Conservation (phyloP, 768 basidiomycete species). For the Termitomyces sp. region DNA sequence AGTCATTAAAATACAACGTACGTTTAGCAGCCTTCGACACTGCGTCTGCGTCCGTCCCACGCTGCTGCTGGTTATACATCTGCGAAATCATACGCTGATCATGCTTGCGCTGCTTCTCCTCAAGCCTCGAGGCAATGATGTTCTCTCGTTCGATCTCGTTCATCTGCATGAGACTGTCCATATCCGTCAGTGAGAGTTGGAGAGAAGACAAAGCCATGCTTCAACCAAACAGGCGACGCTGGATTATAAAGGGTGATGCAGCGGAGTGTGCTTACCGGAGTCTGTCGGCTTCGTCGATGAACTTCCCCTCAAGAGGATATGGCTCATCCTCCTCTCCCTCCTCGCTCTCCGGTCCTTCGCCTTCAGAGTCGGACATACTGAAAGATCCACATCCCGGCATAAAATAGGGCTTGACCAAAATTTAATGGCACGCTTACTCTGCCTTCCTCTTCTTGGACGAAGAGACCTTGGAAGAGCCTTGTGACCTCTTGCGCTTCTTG, state of each 20-base stretch:
- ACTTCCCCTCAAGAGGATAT: slow-evolving; percentile 91
- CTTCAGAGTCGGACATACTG: slow-evolving; percentile 45
- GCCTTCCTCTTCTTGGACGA: slow-evolving; percentile 64
- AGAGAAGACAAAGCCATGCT: slow-evolving; percentile 16
- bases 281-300: slow-evolving; percentile 78
- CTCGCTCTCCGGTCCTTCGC: slow-evolving; percentile 58
- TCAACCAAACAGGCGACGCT: slow-evolving; percentile 19
- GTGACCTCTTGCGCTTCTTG: slow-evolving; percentile 58
- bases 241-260: slow-evolving; percentile 17
- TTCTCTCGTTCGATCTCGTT: slow-evolving; percentile 88
- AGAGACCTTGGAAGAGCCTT: slow-evolving; percentile 33
- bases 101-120: slow-evolving; percentile 71
- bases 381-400: slow-evolving; percentile 11
- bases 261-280: slow-evolving; percentile 52
- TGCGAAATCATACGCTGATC: slow-evolving; percentile 69
- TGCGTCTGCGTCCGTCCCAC: slow-evolving; percentile 44
- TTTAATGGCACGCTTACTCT: slow-evolving; percentile 45
- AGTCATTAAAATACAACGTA: slow-evolving; percentile 27
- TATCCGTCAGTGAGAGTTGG: slow-evolving; percentile 10
- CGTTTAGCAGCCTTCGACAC: slow-evolving; percentile 76
- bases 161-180: slow-evolving; percentile 64
- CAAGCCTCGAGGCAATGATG: slow-evolving; percentile 73
- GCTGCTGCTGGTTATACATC: slow-evolving; percentile 61
- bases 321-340: slow-evolving; percentile 51
- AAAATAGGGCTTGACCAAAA: slow-evolving; percentile 10